Evolutionary conservation across 352 stramenopile species (phyloP).

Genomic region (Pythium phragmiticola): DNA sequence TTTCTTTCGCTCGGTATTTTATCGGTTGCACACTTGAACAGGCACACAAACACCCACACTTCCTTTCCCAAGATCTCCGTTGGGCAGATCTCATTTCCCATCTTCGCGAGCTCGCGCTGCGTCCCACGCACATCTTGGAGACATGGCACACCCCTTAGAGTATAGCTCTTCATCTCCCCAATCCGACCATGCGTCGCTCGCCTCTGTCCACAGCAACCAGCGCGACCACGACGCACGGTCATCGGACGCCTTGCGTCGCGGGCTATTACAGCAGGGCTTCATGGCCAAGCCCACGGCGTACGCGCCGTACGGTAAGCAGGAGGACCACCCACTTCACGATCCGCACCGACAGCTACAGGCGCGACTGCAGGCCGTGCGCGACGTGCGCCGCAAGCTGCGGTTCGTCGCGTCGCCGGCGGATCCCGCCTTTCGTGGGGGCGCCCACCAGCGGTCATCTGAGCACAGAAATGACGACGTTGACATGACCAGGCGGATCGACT

Average conservation of each 20-base stretch:
- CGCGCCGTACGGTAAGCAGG: constrained; percentile 41
- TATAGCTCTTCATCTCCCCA: constrained; percentile 2
- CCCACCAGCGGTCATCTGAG: background rate
- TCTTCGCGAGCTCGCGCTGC: background rate
- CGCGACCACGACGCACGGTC: constrained; percentile 6
- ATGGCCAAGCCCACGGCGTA: constrained; percentile 69
- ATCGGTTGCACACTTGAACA: constrained; percentile 11
- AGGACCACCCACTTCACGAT: constrained; percentile 61
- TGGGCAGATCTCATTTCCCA: background rate
- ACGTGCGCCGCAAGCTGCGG: constrained; percentile 44
- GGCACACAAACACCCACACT: background rate
- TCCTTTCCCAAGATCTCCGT: background rate
- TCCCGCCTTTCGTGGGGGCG: background rate
- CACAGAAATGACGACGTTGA: background rate
- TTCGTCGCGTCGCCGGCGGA: constrained; percentile 32
- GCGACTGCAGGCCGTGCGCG: constrained; percentile 55
- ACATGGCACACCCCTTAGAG: background rate
- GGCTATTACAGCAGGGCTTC: constrained; percentile 56
- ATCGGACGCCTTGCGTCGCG: constrained; percentile 6
- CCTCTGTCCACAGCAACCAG: background rate
- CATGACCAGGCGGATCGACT: constrained; percentile 6
- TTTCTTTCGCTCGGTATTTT: constrained; percentile 8
- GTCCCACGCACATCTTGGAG: background rate
- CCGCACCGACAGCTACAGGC: constrained; percentile 54
- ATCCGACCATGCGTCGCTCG: background rate